phyloP scores from a whole-genome alignment of 2,329 filamentous ascomycete genomes.

The Trichophyton rubrum region DNA sequence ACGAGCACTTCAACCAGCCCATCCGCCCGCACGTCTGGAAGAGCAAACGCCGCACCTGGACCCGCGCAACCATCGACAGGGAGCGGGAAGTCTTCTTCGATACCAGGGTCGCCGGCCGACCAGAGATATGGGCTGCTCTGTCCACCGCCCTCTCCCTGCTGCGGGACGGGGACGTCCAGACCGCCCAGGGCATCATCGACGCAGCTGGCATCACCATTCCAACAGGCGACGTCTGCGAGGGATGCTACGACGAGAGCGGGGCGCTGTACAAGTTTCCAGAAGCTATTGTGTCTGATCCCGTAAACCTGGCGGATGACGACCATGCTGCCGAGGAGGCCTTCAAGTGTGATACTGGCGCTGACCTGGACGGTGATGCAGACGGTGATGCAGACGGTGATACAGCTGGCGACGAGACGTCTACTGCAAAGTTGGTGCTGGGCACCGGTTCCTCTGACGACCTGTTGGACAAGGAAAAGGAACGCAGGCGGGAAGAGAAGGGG shows the following conservation, averaged over 20 bases:
- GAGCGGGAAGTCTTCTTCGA: constrained; percentile 83
- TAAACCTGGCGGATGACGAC: constrained; percentile 8
- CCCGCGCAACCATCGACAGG: constrained; percentile 50
- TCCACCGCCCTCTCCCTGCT: constrained; percentile 55
- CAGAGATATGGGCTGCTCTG: constrained; percentile 71
- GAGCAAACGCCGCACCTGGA: constrained; percentile 54
- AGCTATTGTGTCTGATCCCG: constrained; percentile 55
- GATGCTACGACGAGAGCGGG: constrained; percentile 59
- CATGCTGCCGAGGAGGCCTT: constrained; percentile 14
- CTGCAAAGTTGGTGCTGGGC: constrained; percentile 25
- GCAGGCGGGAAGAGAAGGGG: constrained; percentile 45
- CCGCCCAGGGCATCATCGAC: constrained; percentile 68
- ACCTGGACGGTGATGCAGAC: constrained; percentile 10
- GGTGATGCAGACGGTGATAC: constrained; percentile 10
- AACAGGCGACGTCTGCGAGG: constrained; percentile 58
- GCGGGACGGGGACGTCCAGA: constrained; percentile 49
- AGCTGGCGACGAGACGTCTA: constrained; percentile 15
- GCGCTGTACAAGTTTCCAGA: constrained; percentile 58
- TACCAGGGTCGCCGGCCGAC: constrained; percentile 63
- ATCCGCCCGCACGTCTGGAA: constrained; percentile 55
- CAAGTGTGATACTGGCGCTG: constrained; percentile 12
- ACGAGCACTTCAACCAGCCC: constrained; percentile 57
- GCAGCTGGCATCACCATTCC: constrained; percentile 66
- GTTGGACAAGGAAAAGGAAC: constrained; percentile 28
- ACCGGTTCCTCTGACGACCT: constrained; percentile 29